Conservation (phyloP, 768 basidiomycete species). For the Jaapia argillacea region DNA sequence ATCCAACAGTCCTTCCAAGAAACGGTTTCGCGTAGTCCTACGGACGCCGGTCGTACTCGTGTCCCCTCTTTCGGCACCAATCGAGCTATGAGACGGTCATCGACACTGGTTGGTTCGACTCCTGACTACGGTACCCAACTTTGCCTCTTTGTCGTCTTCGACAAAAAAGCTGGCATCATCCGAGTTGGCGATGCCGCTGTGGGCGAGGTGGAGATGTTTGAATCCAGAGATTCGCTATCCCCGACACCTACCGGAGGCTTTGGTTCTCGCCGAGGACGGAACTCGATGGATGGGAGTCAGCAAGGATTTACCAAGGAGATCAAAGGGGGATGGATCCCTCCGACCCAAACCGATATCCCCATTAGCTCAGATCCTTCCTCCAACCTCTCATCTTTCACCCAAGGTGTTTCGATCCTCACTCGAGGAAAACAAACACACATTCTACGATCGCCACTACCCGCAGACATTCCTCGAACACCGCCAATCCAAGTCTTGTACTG, state of each 20-base stretch:
- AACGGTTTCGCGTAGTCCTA: conserved; percentile 25
- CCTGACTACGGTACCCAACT: conserved; percentile 60
- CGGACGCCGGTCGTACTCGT: not conserved
- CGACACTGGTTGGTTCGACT: conserved; percentile 5
- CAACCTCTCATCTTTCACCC: conserved; percentile 17
- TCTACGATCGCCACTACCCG: conserved; percentile 56
- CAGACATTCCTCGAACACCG: conserved; percentile 29
- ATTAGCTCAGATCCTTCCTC: conserved; percentile 18
- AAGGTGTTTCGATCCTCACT: conserved; percentile 55
- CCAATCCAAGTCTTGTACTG: conserved; percentile 51
- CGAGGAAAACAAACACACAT: conserved; percentile 62
- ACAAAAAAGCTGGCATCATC: conserved; percentile 82
- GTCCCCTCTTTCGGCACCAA: not conserved
- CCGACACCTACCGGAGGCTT: not conserved
- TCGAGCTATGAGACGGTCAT: not conserved
- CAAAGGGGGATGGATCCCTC: conserved; percentile 38
- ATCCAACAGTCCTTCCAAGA: conserved; percentile 61
- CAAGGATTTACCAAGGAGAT: conserved; percentile 27
- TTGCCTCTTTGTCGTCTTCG: conserved; percentile 74
- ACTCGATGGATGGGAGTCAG: conserved; percentile 28
- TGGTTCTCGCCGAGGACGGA: conserved; percentile 26
- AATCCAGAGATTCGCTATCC: conserved; percentile 15
- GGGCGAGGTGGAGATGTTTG: conserved; percentile 62
- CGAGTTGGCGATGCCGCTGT: conserved; percentile 75
- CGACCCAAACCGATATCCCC: conserved; percentile 38